Percentiles rank a stretch among this genome's conserved stretches.
These are phyloP conservation scores for Ogataea minuta DNA, from an alignment of 805 yeast genomes.

Conservation along the genomic window DNA sequence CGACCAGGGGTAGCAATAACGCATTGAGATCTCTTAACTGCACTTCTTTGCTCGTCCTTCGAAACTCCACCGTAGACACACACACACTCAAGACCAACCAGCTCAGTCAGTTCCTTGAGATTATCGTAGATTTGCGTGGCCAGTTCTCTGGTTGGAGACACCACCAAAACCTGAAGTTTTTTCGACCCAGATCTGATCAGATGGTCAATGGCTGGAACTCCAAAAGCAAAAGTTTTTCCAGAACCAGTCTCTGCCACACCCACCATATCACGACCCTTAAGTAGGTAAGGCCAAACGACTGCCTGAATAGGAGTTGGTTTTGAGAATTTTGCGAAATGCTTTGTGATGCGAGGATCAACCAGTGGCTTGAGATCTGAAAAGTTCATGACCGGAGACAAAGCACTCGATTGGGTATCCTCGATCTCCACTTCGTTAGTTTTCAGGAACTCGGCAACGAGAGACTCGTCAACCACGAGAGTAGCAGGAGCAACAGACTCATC, in stretches of 20 bases:
- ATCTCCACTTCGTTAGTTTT: constrained; percentile 73
- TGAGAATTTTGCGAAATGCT: constrained; percentile 68
- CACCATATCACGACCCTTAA: constrained; percentile 77
- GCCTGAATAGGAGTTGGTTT: constrained; percentile 96
- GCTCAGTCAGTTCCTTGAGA: constrained; percentile 60
- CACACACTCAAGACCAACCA: constrained; percentile 63
- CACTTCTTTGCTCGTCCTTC: constrained; percentile 82
- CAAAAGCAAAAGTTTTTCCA: constrained; percentile 96
- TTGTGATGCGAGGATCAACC: constrained; percentile 53
- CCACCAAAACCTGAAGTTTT: constrained; percentile 73
- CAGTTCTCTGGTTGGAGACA: constrained; percentile 96
- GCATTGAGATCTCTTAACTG: constrained; percentile 64
- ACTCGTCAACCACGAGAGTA: constrained; percentile 34
- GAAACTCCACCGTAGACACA: constrained; percentile 98
- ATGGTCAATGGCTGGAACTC: constrained; percentile 91
- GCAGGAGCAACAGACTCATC: constrained; percentile 2
- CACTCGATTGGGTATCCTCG: constrained; percentile 58
- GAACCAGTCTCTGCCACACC: constrained; percentile 99
- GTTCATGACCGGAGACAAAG: constrained; percentile 64
- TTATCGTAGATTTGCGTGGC: constrained; percentile 93
- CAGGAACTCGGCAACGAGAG: constrained; percentile 62
- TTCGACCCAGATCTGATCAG: constrained; percentile 44
- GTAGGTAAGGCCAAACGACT: constrained; percentile 88
- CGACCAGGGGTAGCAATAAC: constrained; percentile 99
- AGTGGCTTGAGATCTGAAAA: constrained; percentile 53